Evolutionary conservation across 257 asterid genomes (phyloP).

Genomic region (Capsicum chinense): DNA sequence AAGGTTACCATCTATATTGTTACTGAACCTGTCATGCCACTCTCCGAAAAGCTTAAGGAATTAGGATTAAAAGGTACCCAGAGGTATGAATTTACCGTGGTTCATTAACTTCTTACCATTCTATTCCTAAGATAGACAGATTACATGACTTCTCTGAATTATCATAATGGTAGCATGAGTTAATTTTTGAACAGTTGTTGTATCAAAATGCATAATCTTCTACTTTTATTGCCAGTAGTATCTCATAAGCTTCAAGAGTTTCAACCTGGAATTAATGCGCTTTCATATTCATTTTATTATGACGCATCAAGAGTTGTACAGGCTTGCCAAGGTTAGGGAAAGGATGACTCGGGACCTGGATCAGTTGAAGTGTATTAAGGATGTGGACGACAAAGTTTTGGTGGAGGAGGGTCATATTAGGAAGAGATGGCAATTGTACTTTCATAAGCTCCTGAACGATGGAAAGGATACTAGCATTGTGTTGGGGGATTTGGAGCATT

Average conservation of each 20-base stretch:
- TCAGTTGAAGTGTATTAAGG: no score
- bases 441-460: no score
- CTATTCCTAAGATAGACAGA: background rate
- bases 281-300: background rate
- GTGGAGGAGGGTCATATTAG: no score
- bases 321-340: no score
- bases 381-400: no score
- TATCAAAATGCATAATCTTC: slow-evolving; percentile 10
- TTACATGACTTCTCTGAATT: slow-evolving; percentile 2
- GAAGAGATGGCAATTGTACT: no score
- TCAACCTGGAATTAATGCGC: background rate
- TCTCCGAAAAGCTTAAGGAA: slow-evolving; percentile 93
- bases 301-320: no score
- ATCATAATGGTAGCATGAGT: background rate
- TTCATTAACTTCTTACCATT: slow-evolving; percentile 30
- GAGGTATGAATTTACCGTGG: slow-evolving; percentile 53
- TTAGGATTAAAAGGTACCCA: slow-evolving; percentile 86
- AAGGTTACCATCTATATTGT: slow-evolving; percentile 90
- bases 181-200: background rate
- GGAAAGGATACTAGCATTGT: no score
- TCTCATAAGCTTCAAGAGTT: slow-evolving; percentile 19
- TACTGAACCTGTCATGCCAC: slow-evolving; percentile 97
- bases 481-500: no score
- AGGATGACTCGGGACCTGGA: no score
- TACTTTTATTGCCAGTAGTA: background rate